Base-by-base conservation (phyloP, 2,329 filamentous ascomycete genomes). In the Arthrobotrys musiformis region DNA sequence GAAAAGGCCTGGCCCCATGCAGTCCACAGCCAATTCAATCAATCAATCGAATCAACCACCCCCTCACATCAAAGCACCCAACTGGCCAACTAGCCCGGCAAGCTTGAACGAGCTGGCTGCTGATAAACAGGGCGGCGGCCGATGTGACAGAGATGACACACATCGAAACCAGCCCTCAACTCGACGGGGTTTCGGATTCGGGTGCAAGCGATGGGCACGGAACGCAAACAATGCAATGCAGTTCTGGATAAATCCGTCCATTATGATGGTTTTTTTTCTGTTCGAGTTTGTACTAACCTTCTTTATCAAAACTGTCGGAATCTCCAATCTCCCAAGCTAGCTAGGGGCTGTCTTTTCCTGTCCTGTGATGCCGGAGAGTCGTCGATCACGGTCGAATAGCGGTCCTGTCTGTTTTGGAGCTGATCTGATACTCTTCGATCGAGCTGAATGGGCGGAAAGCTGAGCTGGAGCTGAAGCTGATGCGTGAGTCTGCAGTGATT, bases 111-210 rank as follows among this genome's bases (percentile, higher is more conserved):
- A 22, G 64, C 40, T 58, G 37, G 42, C 30, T 67, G 48, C 40
- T 64, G 33, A 24, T 24, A 33, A 72, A 42, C 46, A 63, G 46
- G 68, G 68, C 48, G 68, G 68, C 28, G 58, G 58, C 5, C 46
- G 56, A 64, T 72, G 68, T 72, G 68, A 72, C 68, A 61, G 52
- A 61, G 68, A 63, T 72, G 68, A 72, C 68, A 72, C 68, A 72
- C 46, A 72, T 72, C 58, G 58, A 64, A 72, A 72, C 56, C 68
- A 58, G 54, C 58, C 56, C 37, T 44, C 61, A 72, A 72, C 35
- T 72, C 68, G 68, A 58, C 46, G 52, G 64, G 50, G 68, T 72
- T 72, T 72, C 68, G 68, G 68, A 72, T 72, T 58, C 68, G 68
- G 68, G 58, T 63, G 68, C 54, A 72, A 72, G 58, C 68, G 68